Conservation (phyloP, 495 filamentous ascomycete species). For the Aspergillus nanangensis region DNA sequence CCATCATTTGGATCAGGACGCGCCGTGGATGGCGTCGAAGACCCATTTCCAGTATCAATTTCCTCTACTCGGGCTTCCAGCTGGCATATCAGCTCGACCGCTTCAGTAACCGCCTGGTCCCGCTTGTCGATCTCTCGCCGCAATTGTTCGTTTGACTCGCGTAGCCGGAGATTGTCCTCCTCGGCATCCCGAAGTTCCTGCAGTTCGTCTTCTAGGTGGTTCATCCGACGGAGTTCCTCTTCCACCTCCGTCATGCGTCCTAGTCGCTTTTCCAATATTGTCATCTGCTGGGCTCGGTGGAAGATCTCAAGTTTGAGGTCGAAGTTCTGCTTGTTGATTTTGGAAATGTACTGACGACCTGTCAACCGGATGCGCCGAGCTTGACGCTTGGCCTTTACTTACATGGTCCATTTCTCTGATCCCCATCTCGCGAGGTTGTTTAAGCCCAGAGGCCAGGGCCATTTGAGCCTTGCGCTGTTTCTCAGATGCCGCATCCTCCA, state of each 20-base stretch:
- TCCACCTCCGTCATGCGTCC: slow-evolving; percentile 64
- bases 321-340: slow-evolving; percentile 82
- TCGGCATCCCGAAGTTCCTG: slow-evolving; percentile 55
- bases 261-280: slow-evolving; percentile 62
- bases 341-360: slow-evolving; percentile 44
- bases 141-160: slow-evolving; percentile 61
- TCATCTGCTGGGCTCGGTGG: slow-evolving; percentile 62
- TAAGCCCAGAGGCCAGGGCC: slow-evolving; percentile 18
- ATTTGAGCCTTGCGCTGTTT: slow-evolving; percentile 29
- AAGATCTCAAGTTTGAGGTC: slow-evolving; percentile 82
- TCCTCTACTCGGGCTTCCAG: slow-evolving; percentile 65
- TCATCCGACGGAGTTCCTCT: slow-evolving; percentile 63
- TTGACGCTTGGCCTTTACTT: slow-evolving; percentile 6
- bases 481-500: slow-evolving; percentile 34
- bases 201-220: slow-evolving; percentile 57
- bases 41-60: slow-evolving; percentile 28
- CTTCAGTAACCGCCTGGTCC: slow-evolving; percentile 76
- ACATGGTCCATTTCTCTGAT: slow-evolving; percentile 48
- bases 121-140: slow-evolving; percentile 67
- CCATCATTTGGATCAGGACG: slow-evolving; percentile 21
- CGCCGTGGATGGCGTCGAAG: slow-evolving; percentile 22
- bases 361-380: slow-evolving; percentile 7
- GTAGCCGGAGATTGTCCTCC: slow-evolving; percentile 41
- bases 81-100: slow-evolving; percentile 71
- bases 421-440: slow-evolving; percentile 44